Base-by-base conservation (phyloP, 2,329 filamentous ascomycete species). In the Apiospora aurea region DNA sequence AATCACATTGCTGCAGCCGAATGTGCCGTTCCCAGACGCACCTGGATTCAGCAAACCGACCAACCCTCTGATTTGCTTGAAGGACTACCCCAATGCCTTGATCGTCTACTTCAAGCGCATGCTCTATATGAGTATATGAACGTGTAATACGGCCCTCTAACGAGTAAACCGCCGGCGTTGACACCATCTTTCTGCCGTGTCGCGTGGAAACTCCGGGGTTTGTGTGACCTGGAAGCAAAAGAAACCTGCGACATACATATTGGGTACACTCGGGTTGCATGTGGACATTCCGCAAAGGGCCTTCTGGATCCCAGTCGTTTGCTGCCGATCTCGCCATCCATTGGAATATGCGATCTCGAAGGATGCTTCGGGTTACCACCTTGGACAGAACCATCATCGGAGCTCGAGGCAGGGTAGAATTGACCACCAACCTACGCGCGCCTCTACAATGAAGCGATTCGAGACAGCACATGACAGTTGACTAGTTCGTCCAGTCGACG, bases 191-290 rank as follows among this genome's bases (percentile, higher is more conserved):
- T 18, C 34, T 64, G 57, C 18, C 57, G 41, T 38, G 57, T 64
- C 57, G 57, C 57, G 57, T 64, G 57, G 57, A n/a, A n/a, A n/a
- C n/a, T 41, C 34, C 57, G 57, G 57, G 57, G 57, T 64, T 64
- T 64, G 57, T 41, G 57, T 64, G 57, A 64, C 57, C 21, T 41
- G 29, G 57, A 34, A 41, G 29, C 18, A 64, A 64, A 64, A 41
- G 34, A n/a, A 64, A 64, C 34, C 57, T 24, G 34, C 21, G 57
- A 41, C 34, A 41, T 64, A 64, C 57, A 38, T n/a, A 4, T 13
- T 64, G 34, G 57, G 29, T 64, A 64, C 57, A 64, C n/a, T 18
- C 57, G 11, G n/a, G 13, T 24, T 26, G n/a, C n/a, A 26, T 38
- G 53, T 64, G 29, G 29, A 41, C 26, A 21, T 57, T 34, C 21